A percentile compares a stretch with the other conserved stretches of the same genome.
These are phyloP conservation scores for Hymenoscyphus occultus DNA, from an alignment of 2,329 filamentous ascomycete genomes.

Conservation along the genomic window DNA sequence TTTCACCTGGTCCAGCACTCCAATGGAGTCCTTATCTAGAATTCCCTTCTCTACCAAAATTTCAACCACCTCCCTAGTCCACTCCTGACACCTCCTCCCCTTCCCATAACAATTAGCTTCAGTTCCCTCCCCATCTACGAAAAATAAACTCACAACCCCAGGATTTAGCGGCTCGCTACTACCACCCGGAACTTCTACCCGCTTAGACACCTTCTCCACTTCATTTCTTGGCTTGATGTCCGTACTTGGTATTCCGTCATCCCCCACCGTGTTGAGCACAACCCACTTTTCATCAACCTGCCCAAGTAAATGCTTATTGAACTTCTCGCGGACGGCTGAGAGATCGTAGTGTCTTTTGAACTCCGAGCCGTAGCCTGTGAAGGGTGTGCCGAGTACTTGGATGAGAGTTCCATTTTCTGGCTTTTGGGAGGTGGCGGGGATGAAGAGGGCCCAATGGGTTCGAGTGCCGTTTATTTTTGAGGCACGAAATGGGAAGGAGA, in stretches of 20 bases:
- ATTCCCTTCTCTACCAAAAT: not conserved
- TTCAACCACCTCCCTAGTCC: slow-evolving; percentile 4
- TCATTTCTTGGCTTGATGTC: not conserved
- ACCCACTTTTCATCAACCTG: not conserved
- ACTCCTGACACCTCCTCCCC: slow-evolving; percentile 8
- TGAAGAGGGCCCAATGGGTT: slow-evolving; percentile 13
- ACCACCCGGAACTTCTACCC: not conserved
- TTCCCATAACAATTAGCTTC: not conserved
- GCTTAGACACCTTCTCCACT: not conserved
- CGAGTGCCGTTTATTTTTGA: slow-evolving; percentile 13
- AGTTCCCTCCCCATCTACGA: not conserved
- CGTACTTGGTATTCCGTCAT: not conserved
- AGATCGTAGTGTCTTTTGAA: not conserved
- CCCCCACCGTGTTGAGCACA: not conserved
- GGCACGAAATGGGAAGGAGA: slow-evolving; percentile 9
- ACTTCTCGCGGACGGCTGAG: not conserved
- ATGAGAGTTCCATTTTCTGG: not conserved
- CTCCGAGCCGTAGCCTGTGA: not conserved
- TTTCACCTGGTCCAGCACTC: not conserved
- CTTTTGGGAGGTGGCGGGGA: not conserved
- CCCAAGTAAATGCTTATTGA: not conserved
- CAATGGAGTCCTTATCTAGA: not conserved
- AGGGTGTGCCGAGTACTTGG: not conserved
- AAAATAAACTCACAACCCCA: not conserved
- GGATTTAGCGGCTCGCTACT: not conserved